Evolutionary conservation across 2,329 filamentous ascomycete species (phyloP), one percentile per base, ranked within the genome.

Genomic region (Coleophoma crateriformis): DNA sequence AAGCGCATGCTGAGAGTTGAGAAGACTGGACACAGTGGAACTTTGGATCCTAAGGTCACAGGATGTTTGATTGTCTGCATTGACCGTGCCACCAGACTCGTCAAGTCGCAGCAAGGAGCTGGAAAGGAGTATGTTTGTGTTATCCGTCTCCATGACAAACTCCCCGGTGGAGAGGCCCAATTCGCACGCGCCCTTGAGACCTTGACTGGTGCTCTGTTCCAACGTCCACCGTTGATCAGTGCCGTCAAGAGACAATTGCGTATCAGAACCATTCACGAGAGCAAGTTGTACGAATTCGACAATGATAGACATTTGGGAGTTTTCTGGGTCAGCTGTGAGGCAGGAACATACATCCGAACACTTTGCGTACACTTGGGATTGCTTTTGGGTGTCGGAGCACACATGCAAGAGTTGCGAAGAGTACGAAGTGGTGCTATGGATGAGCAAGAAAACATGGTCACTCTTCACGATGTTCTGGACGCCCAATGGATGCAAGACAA

Each of bases 71-170:
- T 95, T 67, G 89, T 95, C 66, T 95, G 89, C 72, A 88, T 97
- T 68, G 94, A 97, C 74, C 90, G 94, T 66, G 94, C 94, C 48
- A 99, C 94, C 58, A 88, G 94, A 65, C 84, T 99, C 51, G 94
- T 99, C 70, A 99, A 99, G 80, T 96, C 91, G 47, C 94, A 99
- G 74, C 94, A 99, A 73, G 91, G 92, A 66, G 94, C 94, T 54
- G 94, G 94, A 80, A 99, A 99, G 78, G 94, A 99, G 76, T 99
- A 99, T 69, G 91, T 97, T 48, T 91, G 88, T 64, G 90, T 99
- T 53, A 90, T 97, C 64, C 84, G 94, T 64, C 81, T 99, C 56
- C 94, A 99, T 73, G 91, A 95, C 75, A 95, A 91, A 75, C 80
- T 99, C 49, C 88, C 91, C 47, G 94, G 92, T 59, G 92, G 92